Conservation (phyloP, 495 filamentous ascomycete species). For the Darksidea phi region DNA sequence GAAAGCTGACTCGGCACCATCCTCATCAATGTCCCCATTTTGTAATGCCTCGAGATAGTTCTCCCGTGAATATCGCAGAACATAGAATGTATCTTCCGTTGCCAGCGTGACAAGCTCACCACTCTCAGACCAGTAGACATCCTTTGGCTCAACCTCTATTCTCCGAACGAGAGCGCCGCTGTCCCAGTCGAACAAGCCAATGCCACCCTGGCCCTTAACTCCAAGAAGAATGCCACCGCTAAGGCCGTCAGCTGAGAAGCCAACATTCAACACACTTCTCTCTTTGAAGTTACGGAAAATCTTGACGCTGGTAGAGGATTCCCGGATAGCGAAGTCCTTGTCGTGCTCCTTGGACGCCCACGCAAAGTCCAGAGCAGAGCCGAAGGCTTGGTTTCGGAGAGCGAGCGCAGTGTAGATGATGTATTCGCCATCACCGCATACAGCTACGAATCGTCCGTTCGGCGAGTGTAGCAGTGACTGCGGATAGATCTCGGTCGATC, state of each 20-base stretch:
- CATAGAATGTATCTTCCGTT: conserved; percentile 94
- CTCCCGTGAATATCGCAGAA: conserved; percentile 85
- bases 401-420: conserved; percentile 98
- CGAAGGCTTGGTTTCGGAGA: conserved; percentile 97
- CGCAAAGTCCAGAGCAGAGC: conserved; percentile 89
- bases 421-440: conserved; percentile 96
- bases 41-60: conserved; percentile 80
- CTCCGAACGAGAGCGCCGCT: conserved; percentile 83
- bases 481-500: conserved; percentile 93
- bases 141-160: conserved; percentile 91
- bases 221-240: conserved; percentile 88
- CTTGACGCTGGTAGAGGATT: conserved; percentile 89
- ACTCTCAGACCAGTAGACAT: conserved; percentile 92
- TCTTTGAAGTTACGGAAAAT: conserved; percentile 98
- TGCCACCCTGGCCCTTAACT: conserved; percentile 89
- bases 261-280: conserved; percentile 79
- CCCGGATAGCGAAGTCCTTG: conserved; percentile 96
- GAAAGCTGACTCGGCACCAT: conserved; percentile 96
- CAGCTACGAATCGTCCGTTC: conserved; percentile 94
- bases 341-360: conserved; percentile 98
- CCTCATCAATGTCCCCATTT: conserved; percentile 80
- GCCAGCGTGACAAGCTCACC: conserved; percentile 91
- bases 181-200: conserved; percentile 94
- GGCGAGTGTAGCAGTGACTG: conserved; percentile 93
- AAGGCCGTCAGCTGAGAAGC: conserved; percentile 91